Percentiles rank a stretch among this genome's conserved stretches.
Evolutionary conservation across 306 rosid species (phyloP).

Genomic region (Sechiopsis laciniata): DNA sequence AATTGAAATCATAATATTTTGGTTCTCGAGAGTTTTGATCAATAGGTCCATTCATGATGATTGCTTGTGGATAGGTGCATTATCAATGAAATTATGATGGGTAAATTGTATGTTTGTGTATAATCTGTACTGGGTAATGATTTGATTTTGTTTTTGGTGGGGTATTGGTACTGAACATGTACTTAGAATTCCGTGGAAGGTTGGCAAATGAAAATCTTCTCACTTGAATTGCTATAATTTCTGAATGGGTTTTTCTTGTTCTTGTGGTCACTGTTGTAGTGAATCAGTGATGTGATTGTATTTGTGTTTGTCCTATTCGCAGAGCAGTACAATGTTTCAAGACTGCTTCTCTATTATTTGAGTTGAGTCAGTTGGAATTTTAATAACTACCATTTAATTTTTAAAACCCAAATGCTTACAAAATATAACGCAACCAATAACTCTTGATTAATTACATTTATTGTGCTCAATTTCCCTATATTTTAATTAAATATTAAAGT

Average conservation of each 20-base stretch:
- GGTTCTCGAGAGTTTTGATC: no score
- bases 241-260: neutral
- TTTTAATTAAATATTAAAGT: neutral
- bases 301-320: neutral
- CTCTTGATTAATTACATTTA: no score
- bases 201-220: neutral
- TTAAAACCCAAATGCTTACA: neutral
- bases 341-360: neutral
- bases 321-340: neutral
- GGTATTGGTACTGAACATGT: neutral
- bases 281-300: neutral
- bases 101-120: neutral
- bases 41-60: no score
- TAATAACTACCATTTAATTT: no score
- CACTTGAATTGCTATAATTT: constrained; percentile 5
- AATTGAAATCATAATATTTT: no score
- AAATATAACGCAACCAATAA: no score
- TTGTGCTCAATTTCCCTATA: no score
- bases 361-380: neutral
- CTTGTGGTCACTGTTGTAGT: neutral
- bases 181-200: neutral
- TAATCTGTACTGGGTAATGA: neutral
- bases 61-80: neutral
- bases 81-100: neutral
- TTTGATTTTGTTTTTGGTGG: neutral